A percentile compares a stretch with the other conserved stretches of the same genome.
Conservation (phyloP, 179 eudicot genomes). For the Patellifolia procumbens region DNA sequence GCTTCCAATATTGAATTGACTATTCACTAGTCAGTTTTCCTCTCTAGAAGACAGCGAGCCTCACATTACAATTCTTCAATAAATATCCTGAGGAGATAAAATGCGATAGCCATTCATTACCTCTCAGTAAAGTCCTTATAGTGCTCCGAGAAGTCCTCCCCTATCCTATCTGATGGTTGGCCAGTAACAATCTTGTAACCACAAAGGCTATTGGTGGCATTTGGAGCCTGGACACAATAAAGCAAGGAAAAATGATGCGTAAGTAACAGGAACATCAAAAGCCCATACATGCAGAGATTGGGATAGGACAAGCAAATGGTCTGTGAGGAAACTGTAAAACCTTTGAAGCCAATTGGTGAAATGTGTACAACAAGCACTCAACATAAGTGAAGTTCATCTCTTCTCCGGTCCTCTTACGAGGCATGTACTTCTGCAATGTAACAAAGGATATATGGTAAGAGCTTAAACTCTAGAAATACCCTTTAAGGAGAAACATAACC, state of each 20-base stretch:
- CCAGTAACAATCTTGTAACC: slow-evolving; percentile 96
- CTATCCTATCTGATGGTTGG: slow-evolving; percentile 97
- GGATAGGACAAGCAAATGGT: not conserved
- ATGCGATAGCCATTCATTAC: slow-evolving; percentile 29
- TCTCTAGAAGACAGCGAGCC: not conserved
- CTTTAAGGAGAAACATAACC: not conserved
- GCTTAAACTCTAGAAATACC: not conserved
- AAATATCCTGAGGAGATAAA: not conserved
- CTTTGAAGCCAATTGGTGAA: slow-evolving; percentile 90
- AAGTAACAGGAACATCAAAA: slow-evolving; percentile 2
- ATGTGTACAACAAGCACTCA: slow-evolving; percentile 84
- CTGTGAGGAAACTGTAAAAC: slow-evolving; percentile 34
- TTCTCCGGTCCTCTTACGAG: slow-evolving; percentile 76
- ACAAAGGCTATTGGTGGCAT: slow-evolving; percentile 89
- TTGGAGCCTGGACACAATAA: slow-evolving; percentile 60
- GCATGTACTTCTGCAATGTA: slow-evolving; percentile 72
- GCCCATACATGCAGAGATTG: not conserved
- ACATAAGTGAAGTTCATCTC: slow-evolving; percentile 86
- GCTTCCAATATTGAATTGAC: too few relatives aligned
- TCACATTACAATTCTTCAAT: not conserved
- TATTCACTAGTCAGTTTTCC: not conserved
- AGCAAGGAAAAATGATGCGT: slow-evolving; percentile 14
- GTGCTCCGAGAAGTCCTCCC: slow-evolving; percentile 91
- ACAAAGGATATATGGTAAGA: not conserved
- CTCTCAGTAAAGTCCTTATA: slow-evolving; percentile 82